phyloP scores from a whole-genome alignment of 257 asterid species.

The Jacaranda mimosifolia region DNA sequence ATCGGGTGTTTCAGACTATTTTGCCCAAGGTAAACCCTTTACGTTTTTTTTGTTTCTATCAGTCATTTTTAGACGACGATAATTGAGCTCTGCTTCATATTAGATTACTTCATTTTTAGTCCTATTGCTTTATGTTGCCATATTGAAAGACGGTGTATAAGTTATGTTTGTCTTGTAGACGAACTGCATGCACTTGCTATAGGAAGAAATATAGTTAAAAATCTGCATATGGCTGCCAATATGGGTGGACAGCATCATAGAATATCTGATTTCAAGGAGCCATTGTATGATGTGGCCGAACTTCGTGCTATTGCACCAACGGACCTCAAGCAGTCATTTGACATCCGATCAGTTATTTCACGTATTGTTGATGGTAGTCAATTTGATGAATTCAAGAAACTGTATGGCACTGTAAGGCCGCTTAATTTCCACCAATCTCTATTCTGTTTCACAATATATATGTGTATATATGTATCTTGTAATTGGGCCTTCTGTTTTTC shows the following conservation, averaged over 20 bases:
- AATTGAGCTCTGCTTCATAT: constrained; percentile 15
- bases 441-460: not conserved
- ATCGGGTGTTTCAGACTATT: constrained; percentile 97
- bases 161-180: constrained; percentile 59
- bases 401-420: constrained; percentile 96
- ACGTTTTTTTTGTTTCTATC: constrained; percentile 1
- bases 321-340: constrained; percentile 90
- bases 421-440: constrained; percentile 32
- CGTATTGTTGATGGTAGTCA: constrained; percentile 95
- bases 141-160: constrained; percentile 25
- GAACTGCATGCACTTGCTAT: constrained; percentile 92
- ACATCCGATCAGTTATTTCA: constrained; percentile 83
- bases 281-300: constrained; percentile 77
- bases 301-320: constrained; percentile 93
- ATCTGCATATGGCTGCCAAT: constrained; percentile 85
- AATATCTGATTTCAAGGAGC: constrained; percentile 72
- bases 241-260: constrained; percentile 45
- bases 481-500: constrained; percentile 24
- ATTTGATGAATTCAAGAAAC: constrained; percentile 98
- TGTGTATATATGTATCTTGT: constrained; percentile 9
- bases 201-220: constrained; percentile 91
- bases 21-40: constrained; percentile 79
- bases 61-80: not conserved
- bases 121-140: constrained; percentile 31
- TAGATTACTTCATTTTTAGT: constrained; percentile 14